Evolutionary conservation across 306 rosid genomes (phyloP), one percentile per base, ranked within the genome.

Genomic region (Cercis canadensis): DNA sequence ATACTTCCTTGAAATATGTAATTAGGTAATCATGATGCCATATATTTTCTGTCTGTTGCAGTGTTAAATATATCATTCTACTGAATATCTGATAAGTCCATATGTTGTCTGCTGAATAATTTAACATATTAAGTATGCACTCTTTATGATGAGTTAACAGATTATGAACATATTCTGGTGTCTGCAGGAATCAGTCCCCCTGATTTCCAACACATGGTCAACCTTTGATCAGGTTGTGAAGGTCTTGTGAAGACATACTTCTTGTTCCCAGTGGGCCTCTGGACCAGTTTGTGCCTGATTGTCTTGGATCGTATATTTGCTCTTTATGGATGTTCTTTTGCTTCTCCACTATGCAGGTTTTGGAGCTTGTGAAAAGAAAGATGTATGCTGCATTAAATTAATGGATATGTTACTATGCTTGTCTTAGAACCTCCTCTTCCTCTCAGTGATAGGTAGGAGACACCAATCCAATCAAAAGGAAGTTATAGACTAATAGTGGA

Each of bases 131-230:
- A 49, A 57, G 57, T 69, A 8, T 57, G 40, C 18, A 69, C 49
- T 46, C 69, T 21, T 46, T 59, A 18, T 51, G 49, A 54, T 70
- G 62, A 81, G 62, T 31, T 54, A 60, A 72, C 66, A 16, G 44
- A 29, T 52, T 62, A 24, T 41, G 55, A 45, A 62, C 67, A 49
- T 70, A 12, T 77, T 39, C 31, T 56, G 65, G 46, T 75, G 52
- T 57, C 24, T 78, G 85, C 96, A 87, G 93, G 89, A 87, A 70
- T 76, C 82, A 67, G 24, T 78, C 81, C 60, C 86, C 84, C 21
- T 74, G 80, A 66, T 64, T 58, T 82, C 67, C 54, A 55, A 8
- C 44, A 34, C 15, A 54, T 60, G 81, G 83, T 57, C 43, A 44
- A 49, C 60, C 74, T 21, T 55, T 60, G 61, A 75, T 73, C 76